Evolutionary conservation across 2,329 filamentous ascomycete genomes (phyloP), one percentile per base, ranked within the genome.

Genomic region (Nemania serpens): DNA sequence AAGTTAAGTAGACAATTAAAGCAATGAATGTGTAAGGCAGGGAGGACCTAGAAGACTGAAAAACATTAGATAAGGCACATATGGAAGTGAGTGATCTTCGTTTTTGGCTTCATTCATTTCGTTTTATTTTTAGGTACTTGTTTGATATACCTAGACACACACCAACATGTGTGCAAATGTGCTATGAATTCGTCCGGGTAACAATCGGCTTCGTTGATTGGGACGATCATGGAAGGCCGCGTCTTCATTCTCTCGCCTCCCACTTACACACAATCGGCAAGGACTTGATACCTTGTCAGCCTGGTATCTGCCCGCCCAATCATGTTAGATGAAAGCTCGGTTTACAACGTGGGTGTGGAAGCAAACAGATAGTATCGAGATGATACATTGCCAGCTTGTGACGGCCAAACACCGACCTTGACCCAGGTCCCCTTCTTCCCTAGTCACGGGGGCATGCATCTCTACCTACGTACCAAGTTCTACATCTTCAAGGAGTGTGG

Each of bases 381-480:
- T n/a, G n/a, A 49, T 39, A 56, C 20, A 41, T 34, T 12, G 36
- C 47, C 2, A 46, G 41, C 37, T 29, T 25, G 15, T n/a, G 29
- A 29, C 17, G 12, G 39, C 6, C 34, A 29, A 47, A 51, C 33
- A 50, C 13, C n/a, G 20, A 12, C 17, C 22, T 51, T 51, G 41
- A 15, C 18, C 37, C 25, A 37, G 34, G 37, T 18, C 25, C n/a
- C 9, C 29, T 50, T 60, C 45, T 20, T 42, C 36, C 42, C 39
- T n/a, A 48, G 25, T 34, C 43, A 22, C 42, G 56, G 65, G 20
- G 29, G n/a, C 51, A 39, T 59, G 57, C 63, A 61, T 64, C 20
- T 25, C 37, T n/a, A 53, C 36, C 33, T 36, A 10, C 3, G 29
- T 43, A 7, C 25, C 25, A 7, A 37, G 37, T 47, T 48, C 39